Evolutionary conservation across 2,329 filamentous ascomycete species (phyloP).

Genomic region (Ophiostoma perfectum): DNA sequence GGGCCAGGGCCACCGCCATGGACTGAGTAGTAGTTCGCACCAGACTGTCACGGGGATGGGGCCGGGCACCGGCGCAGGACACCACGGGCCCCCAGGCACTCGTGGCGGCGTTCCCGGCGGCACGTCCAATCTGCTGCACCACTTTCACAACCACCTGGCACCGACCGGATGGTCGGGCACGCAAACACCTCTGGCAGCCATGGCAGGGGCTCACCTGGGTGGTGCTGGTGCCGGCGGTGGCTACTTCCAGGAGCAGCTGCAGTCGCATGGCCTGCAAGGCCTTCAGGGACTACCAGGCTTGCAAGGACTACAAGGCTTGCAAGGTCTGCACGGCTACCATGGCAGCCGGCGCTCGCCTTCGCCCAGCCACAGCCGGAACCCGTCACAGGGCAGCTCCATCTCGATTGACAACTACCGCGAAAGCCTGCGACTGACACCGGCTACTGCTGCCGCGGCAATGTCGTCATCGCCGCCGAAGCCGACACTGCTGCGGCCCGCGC

Average conservation of each 20-base stretch:
- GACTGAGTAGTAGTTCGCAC: constrained; percentile 28
- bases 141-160: constrained; percentile 73
- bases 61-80: constrained; percentile 23
- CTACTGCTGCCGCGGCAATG: constrained; percentile 2
- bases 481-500: constrained; percentile 27
- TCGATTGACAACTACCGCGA: constrained; percentile 30
- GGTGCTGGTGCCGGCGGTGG: constrained; percentile 25
- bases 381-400: constrained; percentile 33
- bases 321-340: constrained; percentile 3
- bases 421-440: constrained; percentile 13
- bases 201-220: constrained; percentile 64
- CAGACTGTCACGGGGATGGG: constrained; percentile 35
- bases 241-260: constrained; percentile 19
- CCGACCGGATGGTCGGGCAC: constrained; percentile 62
- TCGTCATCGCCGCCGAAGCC: constrained; percentile 15
- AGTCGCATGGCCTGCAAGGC: background rate
- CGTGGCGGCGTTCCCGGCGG: constrained; percentile 60
- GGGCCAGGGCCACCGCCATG: constrained; percentile 31
- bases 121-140: constrained; percentile 66
- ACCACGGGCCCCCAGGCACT: constrained; percentile 35
- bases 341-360: constrained; percentile 11
- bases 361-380: constrained; percentile 29
- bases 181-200: constrained; percentile 72
- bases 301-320: background rate
- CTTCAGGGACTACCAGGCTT: background rate